These are phyloP conservation scores for Babesia ovis DNA, from an alignment of 169 alveolate genomes.

Conservation along the genomic window DNA sequence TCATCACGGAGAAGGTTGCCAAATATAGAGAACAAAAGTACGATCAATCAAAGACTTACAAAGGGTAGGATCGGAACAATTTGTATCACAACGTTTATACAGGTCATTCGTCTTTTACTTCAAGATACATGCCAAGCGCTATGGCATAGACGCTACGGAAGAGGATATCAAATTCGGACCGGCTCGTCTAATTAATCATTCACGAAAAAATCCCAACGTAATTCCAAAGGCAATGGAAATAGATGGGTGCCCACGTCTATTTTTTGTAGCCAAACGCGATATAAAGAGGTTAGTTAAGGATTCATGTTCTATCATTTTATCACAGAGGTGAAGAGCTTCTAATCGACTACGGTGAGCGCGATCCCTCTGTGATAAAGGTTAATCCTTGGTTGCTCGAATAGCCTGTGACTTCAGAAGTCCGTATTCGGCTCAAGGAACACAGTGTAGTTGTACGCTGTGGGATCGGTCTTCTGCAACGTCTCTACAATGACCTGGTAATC, in stretches of 20 bases:
- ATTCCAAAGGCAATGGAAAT: slow-evolving; percentile 76
- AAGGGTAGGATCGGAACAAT: slow-evolving; percentile 22
- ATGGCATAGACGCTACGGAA: slow-evolving; percentile 88
- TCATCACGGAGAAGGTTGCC: slow-evolving; percentile 81
- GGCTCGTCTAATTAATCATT: slow-evolving; percentile 87
- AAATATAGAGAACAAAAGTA: slow-evolving; percentile 74
- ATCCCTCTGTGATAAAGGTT: slow-evolving; percentile 78
- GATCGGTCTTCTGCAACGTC: slow-evolving; percentile 58
- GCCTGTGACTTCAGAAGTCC: slow-evolving; percentile 14
- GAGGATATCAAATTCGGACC: slow-evolving; percentile 82
- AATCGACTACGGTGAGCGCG: slow-evolving; percentile 87
- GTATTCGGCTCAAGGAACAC: slow-evolving; percentile 65
- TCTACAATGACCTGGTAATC: slow-evolving; percentile 61
- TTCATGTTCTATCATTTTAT: not conserved
- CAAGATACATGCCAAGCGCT: slow-evolving; percentile 74
- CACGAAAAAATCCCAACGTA: slow-evolving; percentile 82
- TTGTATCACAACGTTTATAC: not conserved
- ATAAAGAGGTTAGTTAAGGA: slow-evolving; percentile 57
- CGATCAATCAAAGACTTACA: slow-evolving; percentile 44
- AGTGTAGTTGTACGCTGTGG: slow-evolving; percentile 55
- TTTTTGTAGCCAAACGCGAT: slow-evolving; percentile 79
- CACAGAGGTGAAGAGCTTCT: slow-evolving; percentile 85
- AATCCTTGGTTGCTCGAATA: slow-evolving; percentile 82
- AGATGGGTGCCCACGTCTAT: slow-evolving; percentile 72
- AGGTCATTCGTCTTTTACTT: slow-evolving; percentile 86